phyloP scores from a whole-genome alignment of 2,329 filamentous ascomycete species.

The Chaetothyriales sp. region DNA sequence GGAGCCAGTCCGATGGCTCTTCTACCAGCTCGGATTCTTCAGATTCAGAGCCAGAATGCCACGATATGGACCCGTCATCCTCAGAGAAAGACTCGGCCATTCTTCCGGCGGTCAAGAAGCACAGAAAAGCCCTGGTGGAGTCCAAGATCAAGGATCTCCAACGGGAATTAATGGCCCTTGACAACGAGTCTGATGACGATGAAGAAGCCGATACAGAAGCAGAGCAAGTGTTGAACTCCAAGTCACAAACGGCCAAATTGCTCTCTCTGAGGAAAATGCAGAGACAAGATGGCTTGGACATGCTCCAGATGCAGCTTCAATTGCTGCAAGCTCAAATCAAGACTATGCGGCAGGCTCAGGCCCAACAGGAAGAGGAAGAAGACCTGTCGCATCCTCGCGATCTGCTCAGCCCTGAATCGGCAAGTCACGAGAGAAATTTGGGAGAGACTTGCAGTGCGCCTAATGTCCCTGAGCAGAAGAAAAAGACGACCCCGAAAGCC shows the following conservation, averaged over 20 bases:
- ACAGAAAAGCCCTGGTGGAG: constrained; percentile 11
- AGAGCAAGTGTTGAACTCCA: background rate
- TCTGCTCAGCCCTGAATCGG: too few species aligned
- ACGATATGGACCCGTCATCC: background rate
- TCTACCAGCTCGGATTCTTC: background rate
- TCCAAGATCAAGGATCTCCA: constrained; percentile 5
- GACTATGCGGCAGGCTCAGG: background rate
- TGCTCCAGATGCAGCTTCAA: background rate
- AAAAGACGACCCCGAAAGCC: constrained; percentile 18
- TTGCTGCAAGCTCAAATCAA: background rate
- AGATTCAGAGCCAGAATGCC: background rate
- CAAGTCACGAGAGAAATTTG: background rate
- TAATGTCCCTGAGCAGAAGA: background rate
- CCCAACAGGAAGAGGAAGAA: background rate
- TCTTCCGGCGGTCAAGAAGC: constrained; percentile 5
- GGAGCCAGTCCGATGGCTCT: background rate
- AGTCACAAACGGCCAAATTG: background rate
- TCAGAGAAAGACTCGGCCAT: constrained; percentile 6
- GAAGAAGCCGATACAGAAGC: constrained; percentile 3
- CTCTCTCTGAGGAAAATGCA: background rate
- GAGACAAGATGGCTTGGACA: background rate
- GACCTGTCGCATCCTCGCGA: too few species aligned
- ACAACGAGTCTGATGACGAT: constrained; percentile 3
- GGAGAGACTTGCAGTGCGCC: background rate
- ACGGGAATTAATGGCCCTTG: constrained; percentile 2